Evolutionary conservation across 495 filamentous ascomycete genomes (phyloP).

Genomic region (Lindgomyces ingoldianus): DNA sequence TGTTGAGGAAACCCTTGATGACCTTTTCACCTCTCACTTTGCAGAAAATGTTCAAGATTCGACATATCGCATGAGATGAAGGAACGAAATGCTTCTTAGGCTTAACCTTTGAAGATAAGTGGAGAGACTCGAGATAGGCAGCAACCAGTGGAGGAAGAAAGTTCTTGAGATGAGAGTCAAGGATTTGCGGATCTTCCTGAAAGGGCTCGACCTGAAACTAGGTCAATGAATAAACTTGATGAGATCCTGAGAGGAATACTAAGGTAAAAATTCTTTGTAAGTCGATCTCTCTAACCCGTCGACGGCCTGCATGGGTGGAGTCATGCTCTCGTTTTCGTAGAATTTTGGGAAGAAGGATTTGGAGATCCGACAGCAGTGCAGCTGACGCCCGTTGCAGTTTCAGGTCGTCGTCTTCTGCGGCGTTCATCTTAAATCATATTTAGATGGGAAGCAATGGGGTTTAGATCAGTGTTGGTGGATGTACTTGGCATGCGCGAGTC

Average conservation of each 20-base stretch:
- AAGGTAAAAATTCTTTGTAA: conserved; percentile 38
- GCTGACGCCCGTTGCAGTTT: conserved; percentile 41
- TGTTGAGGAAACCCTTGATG: conserved; percentile 82
- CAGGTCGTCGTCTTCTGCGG: conserved; percentile 44
- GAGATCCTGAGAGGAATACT: conserved; percentile 28
- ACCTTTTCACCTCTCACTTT: conserved; percentile 94
- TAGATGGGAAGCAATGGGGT: background rate
- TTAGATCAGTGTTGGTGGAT: background rate
- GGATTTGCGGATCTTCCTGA: conserved; percentile 91
- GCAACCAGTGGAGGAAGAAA: conserved; percentile 72
- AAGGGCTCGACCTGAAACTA: conserved; percentile 76
- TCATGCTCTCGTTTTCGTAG: conserved; percentile 31
- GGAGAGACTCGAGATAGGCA: conserved; percentile 70
- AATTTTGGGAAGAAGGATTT: conserved; percentile 34
- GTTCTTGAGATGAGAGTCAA: conserved; percentile 80
- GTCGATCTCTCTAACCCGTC: conserved; percentile 35
- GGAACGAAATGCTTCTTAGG: conserved; percentile 39
- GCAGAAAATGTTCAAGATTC: conserved; percentile 84
- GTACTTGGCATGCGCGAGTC: conserved; percentile 12
- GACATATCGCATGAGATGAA: conserved; percentile 69
- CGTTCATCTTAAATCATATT: conserved; percentile 29
- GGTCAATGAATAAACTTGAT: conserved; percentile 1
- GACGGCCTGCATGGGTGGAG: conserved; percentile 25
- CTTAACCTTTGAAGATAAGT: conserved; percentile 23
- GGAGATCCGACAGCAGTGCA: conserved; percentile 33